Conservation (phyloP, 768 basidiomycete species). For the Termitomyces heimii region DNA sequence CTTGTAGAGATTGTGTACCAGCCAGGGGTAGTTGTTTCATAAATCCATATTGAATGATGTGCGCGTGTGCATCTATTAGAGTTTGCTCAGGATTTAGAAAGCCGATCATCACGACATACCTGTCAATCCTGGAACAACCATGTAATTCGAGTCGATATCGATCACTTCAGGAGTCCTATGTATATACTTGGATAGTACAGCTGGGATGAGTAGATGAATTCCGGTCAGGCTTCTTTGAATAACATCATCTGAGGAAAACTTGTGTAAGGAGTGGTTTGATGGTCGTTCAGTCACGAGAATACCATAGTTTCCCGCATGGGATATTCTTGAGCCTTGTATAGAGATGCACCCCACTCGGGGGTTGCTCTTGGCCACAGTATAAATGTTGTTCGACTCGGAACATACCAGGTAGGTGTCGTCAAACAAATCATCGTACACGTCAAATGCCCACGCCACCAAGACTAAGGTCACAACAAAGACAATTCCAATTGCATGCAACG, state of each 20-base stretch:
- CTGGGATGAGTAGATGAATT: conserved; percentile 2
- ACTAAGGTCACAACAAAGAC: conserved; percentile 8
- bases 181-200: conserved; percentile 3
- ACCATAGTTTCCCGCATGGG: conserved; percentile 46
- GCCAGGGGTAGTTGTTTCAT: conserved; percentile 60
- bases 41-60: conserved; percentile 70
- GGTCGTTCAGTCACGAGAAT: background rate
- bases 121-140: conserved; percentile 69
- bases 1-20: conserved; percentile 51
- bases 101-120: conserved; percentile 30
- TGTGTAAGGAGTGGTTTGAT: background rate
- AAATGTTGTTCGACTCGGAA: conserved; percentile 44
- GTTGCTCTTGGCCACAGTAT: conserved; percentile 56
- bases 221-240: background rate
- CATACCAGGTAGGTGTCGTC: conserved; percentile 49
- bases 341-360: conserved; percentile 60
- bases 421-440: conserved; percentile 24
- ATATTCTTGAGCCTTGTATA: conserved; percentile 41
- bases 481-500: background rate
- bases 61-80: conserved; percentile 69
- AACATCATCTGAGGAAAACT: conserved; percentile 11
- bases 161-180: conserved; percentile 6
- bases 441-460: conserved; percentile 7
- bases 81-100: background rate
- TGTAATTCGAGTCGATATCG: conserved; percentile 22